These are phyloP conservation scores for Salix caprea DNA, from an alignment of 345 rosid genomes.

Conservation along the genomic window DNA sequence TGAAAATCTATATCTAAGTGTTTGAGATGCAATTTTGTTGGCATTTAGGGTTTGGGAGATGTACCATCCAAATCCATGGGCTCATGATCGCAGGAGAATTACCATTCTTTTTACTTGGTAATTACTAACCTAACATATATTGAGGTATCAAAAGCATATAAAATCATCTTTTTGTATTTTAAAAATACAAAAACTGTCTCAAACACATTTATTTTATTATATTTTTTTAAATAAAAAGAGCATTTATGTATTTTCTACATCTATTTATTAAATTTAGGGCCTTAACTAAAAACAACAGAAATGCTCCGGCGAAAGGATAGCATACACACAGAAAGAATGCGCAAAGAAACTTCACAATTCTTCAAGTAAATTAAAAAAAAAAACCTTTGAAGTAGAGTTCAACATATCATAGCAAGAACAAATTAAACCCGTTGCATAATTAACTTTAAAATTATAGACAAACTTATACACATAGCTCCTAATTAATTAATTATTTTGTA, in stretches of 20 bases:
- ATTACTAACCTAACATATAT: too few species aligned
- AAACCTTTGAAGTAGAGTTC: neutral
- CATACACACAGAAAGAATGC: neutral
- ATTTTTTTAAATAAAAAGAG: too few species aligned
- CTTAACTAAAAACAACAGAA: too few species aligned
- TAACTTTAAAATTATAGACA: neutral
- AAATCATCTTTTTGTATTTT: too few species aligned
- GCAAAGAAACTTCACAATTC: neutral
- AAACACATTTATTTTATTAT: too few species aligned
- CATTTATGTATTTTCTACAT: too few species aligned
- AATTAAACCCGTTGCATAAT: neutral
- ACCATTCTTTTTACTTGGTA: too few species aligned
- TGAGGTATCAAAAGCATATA: too few species aligned
- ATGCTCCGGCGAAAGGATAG: neutral
- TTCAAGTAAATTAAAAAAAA: neutral
- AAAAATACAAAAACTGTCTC: too few species aligned
- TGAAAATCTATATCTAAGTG: neutral
- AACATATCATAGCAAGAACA: neutral
- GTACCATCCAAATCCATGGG: neutral
- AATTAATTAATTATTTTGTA: neutral
- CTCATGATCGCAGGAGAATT: neutral
- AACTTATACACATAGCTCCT: neutral
- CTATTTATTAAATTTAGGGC: too few species aligned
- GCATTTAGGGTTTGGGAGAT: neutral
- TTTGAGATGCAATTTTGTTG: neutral